Evolutionary conservation across 2,329 filamentous ascomycete species (phyloP).

Genomic region (Eurotiales sp.): DNA sequence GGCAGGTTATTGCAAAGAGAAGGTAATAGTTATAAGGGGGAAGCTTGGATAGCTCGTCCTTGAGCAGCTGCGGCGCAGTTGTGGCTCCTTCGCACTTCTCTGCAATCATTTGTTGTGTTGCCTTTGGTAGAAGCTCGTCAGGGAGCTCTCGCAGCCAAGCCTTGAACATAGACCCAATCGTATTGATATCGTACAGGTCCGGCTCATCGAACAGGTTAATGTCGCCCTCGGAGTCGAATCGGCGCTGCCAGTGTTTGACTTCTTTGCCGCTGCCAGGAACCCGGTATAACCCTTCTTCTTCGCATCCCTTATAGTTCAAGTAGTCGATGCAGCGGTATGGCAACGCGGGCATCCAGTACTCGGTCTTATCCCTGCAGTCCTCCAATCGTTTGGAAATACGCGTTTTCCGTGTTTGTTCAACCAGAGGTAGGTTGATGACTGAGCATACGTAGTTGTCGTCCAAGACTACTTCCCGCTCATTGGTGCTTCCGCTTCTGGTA

Average conservation of each 20-base stretch:
- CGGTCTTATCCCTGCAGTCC: slow-evolving; percentile 87
- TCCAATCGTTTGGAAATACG: slow-evolving; percentile 87
- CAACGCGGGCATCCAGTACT: slow-evolving; percentile 97
- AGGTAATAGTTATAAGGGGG: slow-evolving; percentile 97
- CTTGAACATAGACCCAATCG: slow-evolving; percentile 93
- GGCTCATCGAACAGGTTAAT: slow-evolving; percentile 85
- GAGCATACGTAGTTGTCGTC: slow-evolving; percentile 81
- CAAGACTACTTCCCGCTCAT: slow-evolving; percentile 64
- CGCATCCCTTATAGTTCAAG: slow-evolving; percentile 88
- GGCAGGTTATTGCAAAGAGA: slow-evolving; percentile 93
- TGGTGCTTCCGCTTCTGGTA: slow-evolving; percentile 65
- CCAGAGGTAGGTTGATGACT: slow-evolving; percentile 78
- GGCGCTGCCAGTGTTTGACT: slow-evolving; percentile 88
- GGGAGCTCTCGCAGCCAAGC: slow-evolving; percentile 93
- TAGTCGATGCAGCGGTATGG: slow-evolving; percentile 97
- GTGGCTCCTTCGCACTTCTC: slow-evolving; percentile 75
- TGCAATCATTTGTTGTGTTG: slow-evolving; percentile 73
- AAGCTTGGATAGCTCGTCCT: slow-evolving; percentile 89
- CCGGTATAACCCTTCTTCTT: slow-evolving; percentile 89
- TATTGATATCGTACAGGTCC: slow-evolving; percentile 93
- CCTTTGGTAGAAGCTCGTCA: slow-evolving; percentile 87
- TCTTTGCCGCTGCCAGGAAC: slow-evolving; percentile 87
- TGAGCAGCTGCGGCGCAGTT: slow-evolving; percentile 75
- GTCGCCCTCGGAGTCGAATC: slow-evolving; percentile 84
- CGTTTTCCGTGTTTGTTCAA: slow-evolving; percentile 86